phyloP scores from a whole-genome alignment of 257 asterid species.

The Lithospermum erythrorhizon region DNA sequence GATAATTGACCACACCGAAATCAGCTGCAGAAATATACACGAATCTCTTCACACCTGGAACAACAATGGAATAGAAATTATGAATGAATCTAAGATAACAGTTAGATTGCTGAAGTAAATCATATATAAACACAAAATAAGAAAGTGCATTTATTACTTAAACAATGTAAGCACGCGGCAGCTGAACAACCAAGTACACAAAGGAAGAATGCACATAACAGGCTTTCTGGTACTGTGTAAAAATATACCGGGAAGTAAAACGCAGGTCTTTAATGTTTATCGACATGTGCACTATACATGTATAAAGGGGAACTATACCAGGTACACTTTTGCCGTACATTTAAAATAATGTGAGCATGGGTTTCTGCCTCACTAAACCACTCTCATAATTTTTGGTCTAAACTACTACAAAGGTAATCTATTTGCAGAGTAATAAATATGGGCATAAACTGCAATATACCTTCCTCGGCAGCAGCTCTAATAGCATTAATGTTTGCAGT shows the following conservation, averaged over 20 bases:
- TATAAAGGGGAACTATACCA: too few relatives aligned
- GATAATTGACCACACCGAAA: constrained; percentile 56
- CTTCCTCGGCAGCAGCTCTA: constrained; percentile 92
- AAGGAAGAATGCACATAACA: too few relatives aligned
- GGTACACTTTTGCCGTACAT: too few relatives aligned
- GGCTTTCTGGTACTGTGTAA: not conserved
- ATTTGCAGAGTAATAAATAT: not conserved
- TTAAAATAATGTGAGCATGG: too few relatives aligned
- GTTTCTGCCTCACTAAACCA: not conserved
- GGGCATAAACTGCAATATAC: constrained; percentile 21
- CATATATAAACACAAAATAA: too few relatives aligned
- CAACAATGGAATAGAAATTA: constrained; percentile 1
- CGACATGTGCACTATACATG: too few relatives aligned
- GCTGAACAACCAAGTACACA: not conserved
- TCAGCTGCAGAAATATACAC: constrained; percentile 86
- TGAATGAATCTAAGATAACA: not conserved
- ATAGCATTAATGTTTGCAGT: constrained; percentile 95
- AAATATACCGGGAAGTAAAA: not conserved
- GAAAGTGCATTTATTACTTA: too few relatives aligned
- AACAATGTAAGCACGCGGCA: not conserved
- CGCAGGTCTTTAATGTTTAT: too few relatives aligned
- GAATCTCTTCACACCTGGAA: constrained; percentile 59
- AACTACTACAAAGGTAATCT: not conserved
- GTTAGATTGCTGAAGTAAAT: too few relatives aligned
- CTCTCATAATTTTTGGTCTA: not conserved